Conservation (phyloP, 2,329 filamentous ascomycete genomes). For the Dothiorella sarmentorum region DNA sequence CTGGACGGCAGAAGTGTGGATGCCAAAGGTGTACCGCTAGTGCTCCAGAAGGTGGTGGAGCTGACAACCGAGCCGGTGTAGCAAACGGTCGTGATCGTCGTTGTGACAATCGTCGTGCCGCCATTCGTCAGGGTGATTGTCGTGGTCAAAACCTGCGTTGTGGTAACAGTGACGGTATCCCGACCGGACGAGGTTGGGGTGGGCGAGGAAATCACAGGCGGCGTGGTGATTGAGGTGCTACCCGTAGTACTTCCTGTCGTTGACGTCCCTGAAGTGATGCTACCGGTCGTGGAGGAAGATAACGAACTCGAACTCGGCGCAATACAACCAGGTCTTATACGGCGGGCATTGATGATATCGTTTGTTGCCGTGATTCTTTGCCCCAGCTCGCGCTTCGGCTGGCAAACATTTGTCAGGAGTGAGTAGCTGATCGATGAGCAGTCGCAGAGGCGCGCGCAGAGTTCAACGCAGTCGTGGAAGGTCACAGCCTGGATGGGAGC, state of each 20-base stretch:
- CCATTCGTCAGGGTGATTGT: not conserved
- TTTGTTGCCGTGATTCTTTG: not conserved
- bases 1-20: not conserved
- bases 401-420: not conserved
- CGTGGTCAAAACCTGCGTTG: not conserved
- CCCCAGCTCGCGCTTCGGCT: not conserved
- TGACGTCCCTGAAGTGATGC: not conserved
- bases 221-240: not conserved
- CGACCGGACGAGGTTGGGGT: not conserved
- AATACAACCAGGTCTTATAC: not conserved
- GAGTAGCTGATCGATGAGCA: not conserved
- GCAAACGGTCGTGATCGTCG: not conserved
- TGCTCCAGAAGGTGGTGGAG: conserved; percentile 4
- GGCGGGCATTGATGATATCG: not conserved
- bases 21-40: not conserved
- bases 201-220: no score
- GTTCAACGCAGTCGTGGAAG: conserved; percentile 1
- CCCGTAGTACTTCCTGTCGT: not conserved
- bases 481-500: not conserved
- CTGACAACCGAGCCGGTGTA: conserved; percentile 5
- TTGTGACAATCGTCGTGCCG: conserved; percentile 2
- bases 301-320: not conserved
- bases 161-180: not conserved
- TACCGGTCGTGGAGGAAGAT: no score
- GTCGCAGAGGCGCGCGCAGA: not conserved